Conservation (phyloP, 108 stramenopile genomes). For the Nitzschia inconspicua region DNA sequence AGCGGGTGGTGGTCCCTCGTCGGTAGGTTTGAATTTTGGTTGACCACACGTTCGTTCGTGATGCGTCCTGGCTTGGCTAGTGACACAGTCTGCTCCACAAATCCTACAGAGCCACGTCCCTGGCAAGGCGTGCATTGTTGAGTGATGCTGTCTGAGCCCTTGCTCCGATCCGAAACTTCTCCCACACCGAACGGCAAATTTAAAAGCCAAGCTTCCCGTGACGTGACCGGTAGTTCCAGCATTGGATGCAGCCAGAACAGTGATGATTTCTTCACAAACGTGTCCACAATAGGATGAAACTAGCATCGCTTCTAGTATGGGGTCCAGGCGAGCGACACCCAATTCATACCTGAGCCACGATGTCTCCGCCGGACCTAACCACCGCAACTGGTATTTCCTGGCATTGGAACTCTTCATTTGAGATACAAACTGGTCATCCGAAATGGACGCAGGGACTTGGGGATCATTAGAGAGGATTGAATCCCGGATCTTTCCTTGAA, state of each 20-base stretch:
- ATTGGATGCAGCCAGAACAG: constrained; percentile 75
- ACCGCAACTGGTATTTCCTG: constrained; percentile 54
- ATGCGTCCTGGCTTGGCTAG: constrained; percentile 74
- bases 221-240: constrained; percentile 70
- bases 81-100: constrained; percentile 78
- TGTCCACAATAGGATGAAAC: constrained; percentile 47
- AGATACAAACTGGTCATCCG: constrained; percentile 40
- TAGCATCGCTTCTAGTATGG: constrained; percentile 59
- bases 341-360: constrained; percentile 76
- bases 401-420: constrained; percentile 50
- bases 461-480: constrained; percentile 13
- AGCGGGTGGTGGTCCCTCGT: neutral
- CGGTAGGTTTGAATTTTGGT: constrained; percentile 5
- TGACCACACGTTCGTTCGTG: constrained; percentile 81
- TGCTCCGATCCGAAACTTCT: constrained; percentile 77
- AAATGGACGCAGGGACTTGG: constrained; percentile 33
- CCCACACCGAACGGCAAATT: constrained; percentile 68
- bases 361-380: constrained; percentile 44
- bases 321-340: constrained; percentile 42
- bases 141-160: constrained; percentile 74
- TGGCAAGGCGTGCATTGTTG: constrained; percentile 75
- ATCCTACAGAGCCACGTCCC: constrained; percentile 86
- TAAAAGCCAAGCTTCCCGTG: constrained; percentile 63
- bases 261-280: constrained; percentile 76
- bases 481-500: constrained; percentile 49